These are phyloP conservation scores for Quercus parvula DNA, from an alignment of 306 rosid genomes.

Conservation along the genomic window DNA sequence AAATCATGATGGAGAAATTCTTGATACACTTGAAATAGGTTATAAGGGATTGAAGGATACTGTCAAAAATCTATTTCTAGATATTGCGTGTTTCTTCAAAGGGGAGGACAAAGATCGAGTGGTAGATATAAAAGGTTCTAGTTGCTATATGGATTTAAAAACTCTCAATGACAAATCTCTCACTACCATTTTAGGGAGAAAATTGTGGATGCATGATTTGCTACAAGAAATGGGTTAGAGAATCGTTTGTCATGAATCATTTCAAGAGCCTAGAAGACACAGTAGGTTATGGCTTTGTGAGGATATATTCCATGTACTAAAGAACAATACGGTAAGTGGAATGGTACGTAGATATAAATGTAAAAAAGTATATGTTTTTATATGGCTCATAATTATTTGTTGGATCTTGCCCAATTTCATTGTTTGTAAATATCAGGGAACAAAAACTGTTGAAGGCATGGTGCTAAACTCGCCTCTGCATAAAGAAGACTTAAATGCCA, in stretches of 20 bases:
- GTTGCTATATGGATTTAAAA: conserved; percentile 2
- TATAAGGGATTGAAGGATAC: conserved; percentile 18
- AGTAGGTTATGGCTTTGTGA: too few relatives aligned
- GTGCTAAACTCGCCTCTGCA: too few relatives aligned
- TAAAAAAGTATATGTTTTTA: too few relatives aligned
- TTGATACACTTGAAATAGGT: conserved; percentile 2
- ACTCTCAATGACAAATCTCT: conserved; percentile 23
- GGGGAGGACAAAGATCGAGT: not conserved
- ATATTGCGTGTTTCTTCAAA: conserved; percentile 1
- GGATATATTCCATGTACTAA: not conserved
- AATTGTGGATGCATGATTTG: too few relatives aligned
- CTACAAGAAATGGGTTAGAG: too few relatives aligned
- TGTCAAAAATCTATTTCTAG: conserved; percentile 8
- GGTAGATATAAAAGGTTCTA: not conserved
- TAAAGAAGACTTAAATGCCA: too few relatives aligned
- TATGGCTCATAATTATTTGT: too few relatives aligned
- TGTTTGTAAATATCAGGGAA: too few relatives aligned
- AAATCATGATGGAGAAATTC: not conserved
- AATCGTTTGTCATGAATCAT: too few relatives aligned
- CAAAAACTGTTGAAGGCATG: too few relatives aligned
- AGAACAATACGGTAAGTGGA: not conserved
- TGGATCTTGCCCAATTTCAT: too few relatives aligned
- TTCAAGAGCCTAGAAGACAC: too few relatives aligned
- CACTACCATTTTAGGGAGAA: not conserved
- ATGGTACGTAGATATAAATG: not conserved